phyloP scores from a whole-genome alignment of 768 basidiomycete species.

The Mycena crocata region DNA sequence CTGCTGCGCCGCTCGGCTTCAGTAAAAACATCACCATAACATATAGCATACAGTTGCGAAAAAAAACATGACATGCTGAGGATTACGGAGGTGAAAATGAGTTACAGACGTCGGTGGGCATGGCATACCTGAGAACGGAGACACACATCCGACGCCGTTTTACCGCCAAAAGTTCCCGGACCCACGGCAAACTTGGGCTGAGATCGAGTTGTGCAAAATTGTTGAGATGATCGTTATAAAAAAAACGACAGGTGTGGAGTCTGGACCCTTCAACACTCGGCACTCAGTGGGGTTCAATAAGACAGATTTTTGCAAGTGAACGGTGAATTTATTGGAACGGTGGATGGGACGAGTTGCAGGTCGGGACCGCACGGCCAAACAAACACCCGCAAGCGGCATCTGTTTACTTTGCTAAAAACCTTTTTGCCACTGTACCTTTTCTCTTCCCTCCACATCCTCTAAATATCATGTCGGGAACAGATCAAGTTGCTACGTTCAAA shows the following conservation, averaged over 20 bases:
- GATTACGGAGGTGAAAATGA: too few relatives aligned
- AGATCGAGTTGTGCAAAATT: too few relatives aligned
- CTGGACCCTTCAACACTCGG: too few relatives aligned
- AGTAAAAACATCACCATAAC: background rate
- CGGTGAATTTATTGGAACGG: background rate
- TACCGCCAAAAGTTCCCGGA: too few relatives aligned
- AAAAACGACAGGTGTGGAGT: too few relatives aligned
- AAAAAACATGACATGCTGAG: background rate
- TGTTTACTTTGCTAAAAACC: constrained; percentile 42
- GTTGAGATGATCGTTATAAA: too few relatives aligned
- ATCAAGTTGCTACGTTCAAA: constrained; percentile 90
- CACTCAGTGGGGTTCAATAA: too few relatives aligned
- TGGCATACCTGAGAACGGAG: background rate
- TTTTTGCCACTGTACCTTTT: constrained; percentile 44
- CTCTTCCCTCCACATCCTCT: constrained; percentile 35
- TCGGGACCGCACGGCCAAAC: background rate
- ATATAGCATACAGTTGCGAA: background rate
- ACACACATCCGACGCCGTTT: too few relatives aligned
- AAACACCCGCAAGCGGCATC: constrained; percentile 28
- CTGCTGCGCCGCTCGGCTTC: background rate
- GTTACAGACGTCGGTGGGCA: too few relatives aligned
- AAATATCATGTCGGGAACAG: constrained; percentile 54
- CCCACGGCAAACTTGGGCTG: too few relatives aligned
- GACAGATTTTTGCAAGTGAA: too few relatives aligned
- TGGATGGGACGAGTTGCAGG: background rate